phyloP scores from a whole-genome alignment of 495 filamentous ascomycete species.

The Daldinia caldariorum region DNA sequence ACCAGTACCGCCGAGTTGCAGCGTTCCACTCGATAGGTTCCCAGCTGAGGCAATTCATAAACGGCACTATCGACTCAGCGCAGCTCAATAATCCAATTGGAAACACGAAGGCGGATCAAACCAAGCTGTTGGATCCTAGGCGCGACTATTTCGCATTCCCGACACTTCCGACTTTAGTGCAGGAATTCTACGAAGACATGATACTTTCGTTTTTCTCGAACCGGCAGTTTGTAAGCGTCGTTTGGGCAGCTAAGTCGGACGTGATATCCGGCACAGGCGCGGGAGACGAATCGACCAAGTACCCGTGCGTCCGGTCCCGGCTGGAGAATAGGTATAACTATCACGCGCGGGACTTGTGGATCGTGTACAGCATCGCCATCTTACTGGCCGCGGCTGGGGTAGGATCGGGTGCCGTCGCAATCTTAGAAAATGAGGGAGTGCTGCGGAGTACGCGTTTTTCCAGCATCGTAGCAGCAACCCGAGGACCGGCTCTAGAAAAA shows the following conservation, averaged over 20 bases:
- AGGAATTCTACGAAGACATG: slow-evolving; percentile 51
- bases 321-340: slow-evolving; percentile 47
- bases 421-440: slow-evolving; percentile 48
- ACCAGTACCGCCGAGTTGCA: slow-evolving; percentile 46
- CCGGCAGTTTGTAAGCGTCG: slow-evolving; percentile 39
- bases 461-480: slow-evolving; percentile 52
- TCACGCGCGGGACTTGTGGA: slow-evolving; percentile 51
- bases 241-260: slow-evolving; percentile 50
- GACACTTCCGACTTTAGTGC: slow-evolving; percentile 36
- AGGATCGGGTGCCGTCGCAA: slow-evolving; percentile 40
- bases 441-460: slow-evolving; percentile 50
- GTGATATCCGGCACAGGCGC: slow-evolving; percentile 37
- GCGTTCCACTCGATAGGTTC: slow-evolving; percentile 51
- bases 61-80: slow-evolving; percentile 50
- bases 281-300: slow-evolving; percentile 28
- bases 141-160: slow-evolving; percentile 46
- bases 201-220: slow-evolving; percentile 50
- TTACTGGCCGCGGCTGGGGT: slow-evolving; percentile 41
- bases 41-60: slow-evolving; percentile 46
- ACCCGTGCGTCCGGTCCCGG: slow-evolving; percentile 48
- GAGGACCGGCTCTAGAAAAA: slow-evolving; percentile 48
- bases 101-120: slow-evolving; percentile 51
- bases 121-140: slow-evolving; percentile 46
- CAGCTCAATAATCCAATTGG: slow-evolving; percentile 48
- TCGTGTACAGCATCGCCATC: slow-evolving; percentile 51